Evolutionary conservation across 2,329 filamentous ascomycete genomes (phyloP).

Genomic region (Rhytidhysteron rufulum): DNA sequence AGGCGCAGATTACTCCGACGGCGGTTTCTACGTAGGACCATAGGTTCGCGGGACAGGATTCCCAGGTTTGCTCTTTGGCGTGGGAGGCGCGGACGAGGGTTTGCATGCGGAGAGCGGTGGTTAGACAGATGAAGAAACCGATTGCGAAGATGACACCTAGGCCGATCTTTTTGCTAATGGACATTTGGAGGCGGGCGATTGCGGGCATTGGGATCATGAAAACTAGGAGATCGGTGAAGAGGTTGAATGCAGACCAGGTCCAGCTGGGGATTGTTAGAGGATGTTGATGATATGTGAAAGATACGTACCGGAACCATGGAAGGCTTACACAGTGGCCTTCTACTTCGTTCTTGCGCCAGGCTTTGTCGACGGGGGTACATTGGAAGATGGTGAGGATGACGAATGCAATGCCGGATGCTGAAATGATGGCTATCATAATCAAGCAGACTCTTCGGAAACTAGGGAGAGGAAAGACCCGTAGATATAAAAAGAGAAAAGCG

Average conservation of each 20-base stretch:
- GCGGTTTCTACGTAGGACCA: constrained; percentile 27
- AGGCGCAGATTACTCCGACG: constrained; percentile 23
- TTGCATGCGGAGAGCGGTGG: constrained; percentile 22
- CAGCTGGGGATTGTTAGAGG: not conserved
- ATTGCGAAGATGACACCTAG: constrained; percentile 21
- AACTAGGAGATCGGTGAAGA: constrained; percentile 17
- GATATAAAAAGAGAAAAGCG: constrained; percentile 13
- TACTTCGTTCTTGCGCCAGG: constrained; percentile 6
- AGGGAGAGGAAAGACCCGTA: constrained; percentile 9
- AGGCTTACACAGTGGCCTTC: constrained; percentile 2
- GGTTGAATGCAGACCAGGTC: constrained; percentile 7
- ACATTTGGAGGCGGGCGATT: constrained; percentile 19
- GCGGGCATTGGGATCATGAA: constrained; percentile 20
- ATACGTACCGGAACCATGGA: constrained; percentile 12
- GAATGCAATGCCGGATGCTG: constrained; percentile 6
- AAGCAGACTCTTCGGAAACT: constrained; percentile 8
- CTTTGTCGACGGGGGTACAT: constrained; percentile 8
- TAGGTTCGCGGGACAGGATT: constrained; percentile 22
- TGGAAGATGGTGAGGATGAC: constrained; percentile 10
- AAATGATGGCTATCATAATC: constrained; percentile 5
- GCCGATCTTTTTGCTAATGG: constrained; percentile 13
- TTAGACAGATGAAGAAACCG: constrained; percentile 24
- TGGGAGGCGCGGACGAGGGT: constrained; percentile 16
- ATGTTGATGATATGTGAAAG: constrained; percentile 1
- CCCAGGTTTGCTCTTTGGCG: constrained; percentile 17